phyloP scores from a whole-genome alignment of 768 basidiomycete species.

The Xanthoconium purpureum region DNA sequence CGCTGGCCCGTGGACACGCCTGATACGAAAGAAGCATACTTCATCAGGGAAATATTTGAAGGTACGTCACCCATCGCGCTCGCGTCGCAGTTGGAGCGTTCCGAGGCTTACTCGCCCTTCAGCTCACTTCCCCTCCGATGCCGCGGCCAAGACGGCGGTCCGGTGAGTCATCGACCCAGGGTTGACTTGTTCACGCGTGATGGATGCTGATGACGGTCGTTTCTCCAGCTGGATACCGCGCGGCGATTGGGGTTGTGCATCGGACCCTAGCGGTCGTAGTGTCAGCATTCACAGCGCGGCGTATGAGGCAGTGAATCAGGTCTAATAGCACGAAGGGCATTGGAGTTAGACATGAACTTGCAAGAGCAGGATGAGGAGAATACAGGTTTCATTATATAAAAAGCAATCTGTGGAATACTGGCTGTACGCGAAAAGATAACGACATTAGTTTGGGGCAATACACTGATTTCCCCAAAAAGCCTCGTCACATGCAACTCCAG shows the following conservation, averaged over 20 bases:
- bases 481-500: too few species aligned
- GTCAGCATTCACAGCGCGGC: constrained; percentile 96
- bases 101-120: constrained; percentile 4
- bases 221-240: constrained; percentile 83
- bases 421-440: too few species aligned
- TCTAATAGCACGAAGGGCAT: constrained; percentile 10
- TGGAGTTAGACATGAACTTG: too few species aligned
- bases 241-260: constrained; percentile 93
- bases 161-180: constrained; percentile 47
- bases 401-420: too few species aligned
- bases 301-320: constrained; percentile 42
- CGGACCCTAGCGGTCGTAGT: constrained; percentile 93
- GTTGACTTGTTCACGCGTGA: constrained; percentile 5
- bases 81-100: neutral
- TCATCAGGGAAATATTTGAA: constrained; percentile 90
- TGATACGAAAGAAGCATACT: constrained; percentile 96
- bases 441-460: too few species aligned
- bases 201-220: constrained; percentile 9
- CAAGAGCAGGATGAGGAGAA: too few species aligned
- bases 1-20: constrained; percentile 81
- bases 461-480: too few species aligned
- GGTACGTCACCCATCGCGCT: constrained; percentile 44
- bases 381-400: too few species aligned
- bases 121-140: constrained; percentile 80
- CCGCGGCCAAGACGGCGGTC: constrained; percentile 89